Percentiles rank a stretch among this genome's conserved stretches.
Conservation (phyloP, 345 rosid genomes). For the Salix brachista region DNA sequence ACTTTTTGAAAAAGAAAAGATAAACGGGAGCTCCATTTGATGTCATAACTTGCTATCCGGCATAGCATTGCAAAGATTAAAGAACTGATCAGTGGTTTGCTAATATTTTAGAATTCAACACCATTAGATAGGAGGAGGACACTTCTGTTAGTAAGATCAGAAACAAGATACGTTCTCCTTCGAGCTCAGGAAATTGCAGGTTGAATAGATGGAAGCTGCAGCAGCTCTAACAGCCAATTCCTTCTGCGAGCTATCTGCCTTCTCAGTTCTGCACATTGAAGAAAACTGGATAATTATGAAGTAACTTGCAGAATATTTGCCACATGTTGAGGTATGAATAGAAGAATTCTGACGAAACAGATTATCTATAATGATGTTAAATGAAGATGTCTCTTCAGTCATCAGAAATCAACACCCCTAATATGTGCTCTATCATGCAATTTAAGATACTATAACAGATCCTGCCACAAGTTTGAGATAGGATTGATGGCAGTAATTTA, state of each 20-base stretch:
- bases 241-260: conserved; percentile 41
- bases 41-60: conserved; percentile 6
- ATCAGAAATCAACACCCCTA: neutral
- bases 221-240: conserved; percentile 82
- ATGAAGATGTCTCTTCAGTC: neutral
- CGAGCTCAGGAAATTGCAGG: conserved; percentile 64
- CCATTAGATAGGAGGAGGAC: neutral
- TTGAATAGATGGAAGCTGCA: conserved; percentile 95
- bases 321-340: neutral
- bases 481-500: neutral
- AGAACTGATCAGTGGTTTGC: conserved; percentile 1
- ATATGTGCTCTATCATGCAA: neutral
- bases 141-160: conserved; percentile 24
- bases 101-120: neutral
- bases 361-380: neutral
- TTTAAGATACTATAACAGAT: neutral
- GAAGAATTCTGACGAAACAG: neutral
- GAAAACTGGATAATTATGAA: neutral
- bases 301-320: neutral
- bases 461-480: neutral
- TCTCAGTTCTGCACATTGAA: conserved; percentile 41
- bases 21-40: neutral
- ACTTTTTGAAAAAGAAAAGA: neutral
- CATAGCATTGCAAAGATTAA: neutral
- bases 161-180: conserved; percentile 66